phyloP scores from a whole-genome alignment of 495 filamentous ascomycete species.

The Penicillium maclennaniae region DNA sequence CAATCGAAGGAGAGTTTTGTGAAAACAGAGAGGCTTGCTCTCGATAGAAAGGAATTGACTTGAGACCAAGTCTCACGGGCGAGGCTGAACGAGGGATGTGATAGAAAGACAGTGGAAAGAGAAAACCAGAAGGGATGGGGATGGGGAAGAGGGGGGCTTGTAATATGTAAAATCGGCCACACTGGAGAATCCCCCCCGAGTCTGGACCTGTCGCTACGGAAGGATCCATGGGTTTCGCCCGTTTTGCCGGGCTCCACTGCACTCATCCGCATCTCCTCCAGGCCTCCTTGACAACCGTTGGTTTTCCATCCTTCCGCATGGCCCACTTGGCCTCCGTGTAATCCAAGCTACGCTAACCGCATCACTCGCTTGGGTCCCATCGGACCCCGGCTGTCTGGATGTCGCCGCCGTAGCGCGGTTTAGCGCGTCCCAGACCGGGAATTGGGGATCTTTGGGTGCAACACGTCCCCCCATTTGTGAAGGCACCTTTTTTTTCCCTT shows the following conservation, averaged over 20 bases:
- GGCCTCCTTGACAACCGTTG: constrained; percentile 19
- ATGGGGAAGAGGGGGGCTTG: constrained; percentile 1
- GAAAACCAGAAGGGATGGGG: not conserved
- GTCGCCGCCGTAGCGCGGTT: not conserved
- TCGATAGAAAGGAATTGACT: not conserved
- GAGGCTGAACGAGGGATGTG: constrained; percentile 1
- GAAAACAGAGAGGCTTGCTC: constrained; percentile 2
- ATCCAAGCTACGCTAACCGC: constrained; percentile 2
- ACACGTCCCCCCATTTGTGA: not conserved
- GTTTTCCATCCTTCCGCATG: constrained; percentile 16
- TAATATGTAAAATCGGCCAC: not conserved
- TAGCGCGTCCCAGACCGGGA: constrained; percentile 4
- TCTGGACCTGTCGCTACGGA: no score
- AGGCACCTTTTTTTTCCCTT: not conserved
- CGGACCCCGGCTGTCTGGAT: not conserved
- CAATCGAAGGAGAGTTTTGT: not conserved
- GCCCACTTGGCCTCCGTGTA: constrained; percentile 5
- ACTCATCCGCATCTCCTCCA: constrained; percentile 14
- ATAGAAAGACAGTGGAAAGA: not conserved
- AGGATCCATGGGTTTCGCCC: not conserved
- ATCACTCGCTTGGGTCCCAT: not conserved
- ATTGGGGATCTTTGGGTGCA: constrained; percentile 2
- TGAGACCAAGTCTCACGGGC: not conserved
- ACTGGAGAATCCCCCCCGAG: not conserved
- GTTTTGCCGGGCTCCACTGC: constrained; percentile 1